These are phyloP conservation scores for Lichtheimia ramosa DNA, from an alignment of 371 early-diverging fungal genomes.

Conservation along the genomic window DNA sequence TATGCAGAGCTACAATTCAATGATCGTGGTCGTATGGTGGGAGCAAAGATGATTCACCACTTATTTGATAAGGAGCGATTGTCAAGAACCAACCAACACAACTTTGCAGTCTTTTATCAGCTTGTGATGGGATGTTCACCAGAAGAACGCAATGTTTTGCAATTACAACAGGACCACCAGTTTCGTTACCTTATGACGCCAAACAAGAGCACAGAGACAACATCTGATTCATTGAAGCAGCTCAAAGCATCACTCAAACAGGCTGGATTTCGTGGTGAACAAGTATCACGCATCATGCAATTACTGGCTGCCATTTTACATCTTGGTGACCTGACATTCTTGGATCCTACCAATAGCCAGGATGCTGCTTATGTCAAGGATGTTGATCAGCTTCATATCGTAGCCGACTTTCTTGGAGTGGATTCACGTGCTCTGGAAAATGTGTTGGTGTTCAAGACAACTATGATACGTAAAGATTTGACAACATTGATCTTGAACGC, in stretches of 20 bases:
- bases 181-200: conserved; percentile 22
- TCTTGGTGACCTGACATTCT: conserved; percentile 87
- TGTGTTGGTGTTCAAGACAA: conserved; percentile 83
- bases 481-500: conserved; percentile 85
- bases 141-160: conserved; percentile 33
- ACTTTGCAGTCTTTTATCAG: conserved; percentile 92
- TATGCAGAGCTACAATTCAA: conserved; percentile 93
- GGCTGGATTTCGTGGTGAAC: conserved; percentile 79
- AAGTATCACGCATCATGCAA: conserved; percentile 80
- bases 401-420: conserved; percentile 86
- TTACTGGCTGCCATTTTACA: conserved; percentile 88
- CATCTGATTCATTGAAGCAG: conserved; percentile 53
- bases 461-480: conserved; percentile 74
- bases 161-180: conserved; percentile 11
- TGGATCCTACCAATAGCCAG: conserved; percentile 50
- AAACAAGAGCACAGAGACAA: conserved; percentile 36
- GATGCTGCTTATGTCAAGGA: conserved; percentile 78
- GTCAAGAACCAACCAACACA: conserved; percentile 62
- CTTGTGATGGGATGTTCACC: conserved; percentile 56
- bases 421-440: conserved; percentile 76
- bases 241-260: conserved; percentile 76
- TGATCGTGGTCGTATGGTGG: conserved; percentile 82
- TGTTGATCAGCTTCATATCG: conserved; percentile 69
- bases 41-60: conserved; percentile 89
- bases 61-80: conserved; percentile 85